Evolutionary conservation across 2,329 filamentous ascomycete genomes (phyloP), one percentile per base, ranked within the genome.

Genomic region (Fonsecaea pugnacius): DNA sequence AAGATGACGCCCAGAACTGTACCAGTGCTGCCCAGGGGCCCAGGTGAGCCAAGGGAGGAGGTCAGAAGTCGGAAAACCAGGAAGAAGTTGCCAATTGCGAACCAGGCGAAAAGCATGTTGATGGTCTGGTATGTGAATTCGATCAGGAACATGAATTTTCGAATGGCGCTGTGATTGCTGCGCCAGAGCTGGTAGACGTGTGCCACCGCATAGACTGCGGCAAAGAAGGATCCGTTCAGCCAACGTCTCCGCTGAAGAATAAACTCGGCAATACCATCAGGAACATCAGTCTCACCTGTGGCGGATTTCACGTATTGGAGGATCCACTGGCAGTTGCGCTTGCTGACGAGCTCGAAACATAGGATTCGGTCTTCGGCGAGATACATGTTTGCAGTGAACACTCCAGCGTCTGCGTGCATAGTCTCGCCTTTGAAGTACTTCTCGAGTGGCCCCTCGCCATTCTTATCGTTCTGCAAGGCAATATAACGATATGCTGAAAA

Each of bases 41-140:
- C 77, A 0, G 79, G 72, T 30, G 85, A 83, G 52, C 91, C 90
- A 69, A 99, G 82, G 73, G 93, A 96, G 10, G 88, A 89, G 1
- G 94, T 98, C 69, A 99, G 82, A 75, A 99, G 98, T 77, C 93
- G 93, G 83, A 99, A 99, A 71, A 99, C 94, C 74, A 99, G 81
- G 85, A 98, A 99, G 85, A 99, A 99, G 80, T 99, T 99, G 74
- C 95, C 87, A 74, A 98, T 95, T 72, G 90, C 92, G 75, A 99
- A 98, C 95, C 95, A 99, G 59, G 95, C 93, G 76, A 98, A 99
- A 74, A 99, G 85, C 91, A 98, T 97, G 83, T 91, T 96, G 78
- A 89, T 84, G 1, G 92, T 95, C 78, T 97, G 93, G 80, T 97
- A 99, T 70, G 90, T 82, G 77, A 97, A 98, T 76, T 99, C 95